Evolutionary conservation across 2,329 filamentous ascomycete genomes (phyloP).

Genomic region (Neonectria sp.): DNA sequence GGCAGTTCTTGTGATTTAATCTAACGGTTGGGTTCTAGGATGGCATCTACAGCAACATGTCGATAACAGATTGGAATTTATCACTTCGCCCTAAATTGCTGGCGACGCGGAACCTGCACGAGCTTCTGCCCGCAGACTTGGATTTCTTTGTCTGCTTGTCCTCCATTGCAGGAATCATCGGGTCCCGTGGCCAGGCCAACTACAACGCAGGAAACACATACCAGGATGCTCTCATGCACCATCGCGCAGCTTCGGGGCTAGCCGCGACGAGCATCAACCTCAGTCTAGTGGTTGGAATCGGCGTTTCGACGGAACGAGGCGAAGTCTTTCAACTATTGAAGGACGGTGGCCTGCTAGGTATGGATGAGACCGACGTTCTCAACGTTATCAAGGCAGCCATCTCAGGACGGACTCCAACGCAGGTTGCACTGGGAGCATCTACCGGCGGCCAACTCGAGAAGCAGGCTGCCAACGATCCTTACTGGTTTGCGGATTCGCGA

Average conservation of each 20-base stretch:
- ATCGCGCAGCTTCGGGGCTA: constrained; percentile 6
- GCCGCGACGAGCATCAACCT: constrained; percentile 12
- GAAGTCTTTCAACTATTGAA: constrained; percentile 3
- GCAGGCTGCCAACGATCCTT: background rate
- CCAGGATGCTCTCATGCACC: constrained; percentile 15
- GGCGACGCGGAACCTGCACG: background rate
- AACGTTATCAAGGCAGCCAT: constrained; percentile 8
- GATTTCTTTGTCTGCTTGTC: constrained; percentile 26
- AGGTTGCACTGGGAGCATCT: constrained; percentile 11
- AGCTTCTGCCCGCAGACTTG: constrained; percentile 2
- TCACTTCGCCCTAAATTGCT: background rate
- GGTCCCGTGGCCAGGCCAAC: constrained; percentile 21
- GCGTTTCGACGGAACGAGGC: background rate
- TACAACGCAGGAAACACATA: constrained; percentile 25
- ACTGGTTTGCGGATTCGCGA: no score
- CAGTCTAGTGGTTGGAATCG: constrained; percentile 8
- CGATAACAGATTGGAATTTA: background rate
- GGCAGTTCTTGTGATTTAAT: background rate
- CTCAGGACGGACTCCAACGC: constrained; percentile 10
- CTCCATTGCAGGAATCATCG: constrained; percentile 10
- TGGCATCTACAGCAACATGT: constrained; percentile 5
- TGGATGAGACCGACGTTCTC: constrained; percentile 11
- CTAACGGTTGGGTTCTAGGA: background rate
- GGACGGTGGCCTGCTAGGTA: constrained; percentile 4
- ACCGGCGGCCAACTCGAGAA: constrained; percentile 5